Percentiles rank a stretch among this genome's conserved stretches.
phyloP scores from a whole-genome alignment of 2,329 filamentous ascomycete genomes.

The Sphaerulina populicola region DNA sequence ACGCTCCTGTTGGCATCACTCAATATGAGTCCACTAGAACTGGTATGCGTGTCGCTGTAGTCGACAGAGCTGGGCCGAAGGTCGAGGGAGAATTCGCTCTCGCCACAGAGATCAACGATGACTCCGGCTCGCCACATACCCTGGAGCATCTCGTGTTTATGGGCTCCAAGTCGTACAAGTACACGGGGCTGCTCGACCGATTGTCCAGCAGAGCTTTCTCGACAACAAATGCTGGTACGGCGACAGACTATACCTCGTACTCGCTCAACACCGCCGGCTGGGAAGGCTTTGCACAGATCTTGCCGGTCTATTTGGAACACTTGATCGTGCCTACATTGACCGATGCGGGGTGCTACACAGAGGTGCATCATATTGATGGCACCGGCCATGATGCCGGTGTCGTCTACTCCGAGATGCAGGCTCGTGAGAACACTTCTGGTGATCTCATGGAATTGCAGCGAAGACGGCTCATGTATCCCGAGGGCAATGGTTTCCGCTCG shows the following conservation, averaged over 20 bases:
- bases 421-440: constrained; percentile 70
- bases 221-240: constrained; percentile 92
- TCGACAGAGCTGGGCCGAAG: constrained; percentile 90
- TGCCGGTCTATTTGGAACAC: constrained; percentile 93
- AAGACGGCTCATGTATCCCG: constrained; percentile 73
- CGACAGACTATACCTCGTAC: constrained; percentile 92
- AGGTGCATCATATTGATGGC: constrained; percentile 92
- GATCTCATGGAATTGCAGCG: constrained; percentile 84
- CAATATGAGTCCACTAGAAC: constrained; percentile 95
- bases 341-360: constrained; percentile 85
- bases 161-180: constrained; percentile 85
- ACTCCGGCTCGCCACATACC: constrained; percentile 71
- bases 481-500: constrained; percentile 86
- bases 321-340: constrained; percentile 84
- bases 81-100: constrained; percentile 89
- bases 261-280: constrained; percentile 91
- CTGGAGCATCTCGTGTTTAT: constrained; percentile 48
- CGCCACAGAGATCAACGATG: constrained; percentile 94
- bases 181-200: constrained; percentile 92
- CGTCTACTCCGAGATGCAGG: constrained; percentile 99
- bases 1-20: constrained; percentile 77
- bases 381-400: constrained; percentile 79
- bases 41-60: constrained; percentile 87
- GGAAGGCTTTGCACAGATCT: constrained; percentile 90
- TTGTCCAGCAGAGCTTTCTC: constrained; percentile 90